Evolutionary conservation across 148 eudicot species (phyloP).

Genomic region (Chenopodium berlandieri): DNA sequence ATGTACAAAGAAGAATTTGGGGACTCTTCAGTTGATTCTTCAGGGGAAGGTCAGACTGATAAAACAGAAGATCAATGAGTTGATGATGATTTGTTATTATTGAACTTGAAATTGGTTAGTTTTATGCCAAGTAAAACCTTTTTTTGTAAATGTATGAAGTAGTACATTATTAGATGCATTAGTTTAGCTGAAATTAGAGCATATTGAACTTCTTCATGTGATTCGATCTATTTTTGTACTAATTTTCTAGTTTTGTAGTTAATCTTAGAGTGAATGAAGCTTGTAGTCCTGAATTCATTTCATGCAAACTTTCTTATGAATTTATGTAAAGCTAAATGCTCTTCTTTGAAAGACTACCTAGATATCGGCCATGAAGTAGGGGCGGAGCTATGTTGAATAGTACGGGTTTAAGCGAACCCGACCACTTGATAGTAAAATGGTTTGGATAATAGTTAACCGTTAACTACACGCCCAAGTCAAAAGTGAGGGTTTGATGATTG

Average conservation of each 20-base stretch:
- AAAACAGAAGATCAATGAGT: slow-evolving; percentile 33
- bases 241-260: slow-evolving; percentile 19
- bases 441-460: no score
- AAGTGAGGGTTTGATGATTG: no score
- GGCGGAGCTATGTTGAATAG: no score
- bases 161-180: slow-evolving; percentile 24
- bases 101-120: slow-evolving; percentile 5
- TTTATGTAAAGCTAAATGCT: neutral
- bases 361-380: no score
- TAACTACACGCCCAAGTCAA: neutral
- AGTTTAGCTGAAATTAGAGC: slow-evolving; percentile 13
- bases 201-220: slow-evolving; percentile 13
- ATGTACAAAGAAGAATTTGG: slow-evolving; percentile 78
- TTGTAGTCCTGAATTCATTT: neutral
- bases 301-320: neutral
- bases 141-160: slow-evolving; percentile 27
- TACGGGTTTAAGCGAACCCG: no score
- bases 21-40: slow-evolving; percentile 49
- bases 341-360: neutral
- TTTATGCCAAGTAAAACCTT: slow-evolving; percentile 13
- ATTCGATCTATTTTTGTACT: slow-evolving; percentile 17
- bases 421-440: no score
- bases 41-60: slow-evolving; percentile 37
- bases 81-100: neutral
- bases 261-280: neutral